These are phyloP conservation scores for Melastoma malabathricum DNA, from an alignment of 345 rosid species.

Conservation along the genomic window DNA sequence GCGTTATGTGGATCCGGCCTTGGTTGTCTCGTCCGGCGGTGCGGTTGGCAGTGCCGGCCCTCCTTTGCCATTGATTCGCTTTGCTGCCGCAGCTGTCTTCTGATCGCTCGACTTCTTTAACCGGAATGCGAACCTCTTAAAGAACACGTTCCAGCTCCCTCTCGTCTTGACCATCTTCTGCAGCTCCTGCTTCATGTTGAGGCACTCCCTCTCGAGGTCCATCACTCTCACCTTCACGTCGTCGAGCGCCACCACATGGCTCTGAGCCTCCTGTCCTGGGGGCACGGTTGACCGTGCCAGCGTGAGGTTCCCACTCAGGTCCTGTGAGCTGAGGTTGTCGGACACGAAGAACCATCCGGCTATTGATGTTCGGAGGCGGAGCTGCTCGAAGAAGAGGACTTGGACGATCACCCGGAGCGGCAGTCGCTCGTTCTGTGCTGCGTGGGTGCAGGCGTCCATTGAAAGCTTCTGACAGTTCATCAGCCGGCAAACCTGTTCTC, in stretches of 20 bases:
- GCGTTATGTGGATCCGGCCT: too few species aligned
- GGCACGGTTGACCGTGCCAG: conserved; percentile 24
- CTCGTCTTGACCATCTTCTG: conserved; percentile 52
- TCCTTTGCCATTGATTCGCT: background rate
- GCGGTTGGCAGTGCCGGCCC: conserved; percentile 7
- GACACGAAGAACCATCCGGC: conserved; percentile 64
- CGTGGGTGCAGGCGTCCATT: conserved; percentile 83
- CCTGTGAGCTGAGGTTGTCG: conserved; percentile 39
- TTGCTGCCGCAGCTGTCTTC: conserved; percentile 6
- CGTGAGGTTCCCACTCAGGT: conserved; percentile 26
- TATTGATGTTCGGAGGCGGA: conserved; percentile 66
- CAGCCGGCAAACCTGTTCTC: conserved; percentile 65
- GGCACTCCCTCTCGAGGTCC: conserved; percentile 68
- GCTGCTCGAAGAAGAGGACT: conserved; percentile 86
- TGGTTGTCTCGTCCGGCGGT: conserved; percentile 4
- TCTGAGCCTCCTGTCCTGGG: conserved; percentile 12
- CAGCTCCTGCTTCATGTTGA: conserved; percentile 64
- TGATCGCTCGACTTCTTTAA: conserved; percentile 17
- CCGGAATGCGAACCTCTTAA: conserved; percentile 28
- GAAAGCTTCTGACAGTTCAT: conserved; percentile 92
- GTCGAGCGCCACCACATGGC: conserved; percentile 17
- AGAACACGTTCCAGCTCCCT: conserved; percentile 45
- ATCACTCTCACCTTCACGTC: conserved; percentile 57
- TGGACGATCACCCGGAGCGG: conserved; percentile 81
- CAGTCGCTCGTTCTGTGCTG: conserved; percentile 85